Conservation (phyloP, 2,329 filamentous ascomycete species). For the Cordyceps javanica region DNA sequence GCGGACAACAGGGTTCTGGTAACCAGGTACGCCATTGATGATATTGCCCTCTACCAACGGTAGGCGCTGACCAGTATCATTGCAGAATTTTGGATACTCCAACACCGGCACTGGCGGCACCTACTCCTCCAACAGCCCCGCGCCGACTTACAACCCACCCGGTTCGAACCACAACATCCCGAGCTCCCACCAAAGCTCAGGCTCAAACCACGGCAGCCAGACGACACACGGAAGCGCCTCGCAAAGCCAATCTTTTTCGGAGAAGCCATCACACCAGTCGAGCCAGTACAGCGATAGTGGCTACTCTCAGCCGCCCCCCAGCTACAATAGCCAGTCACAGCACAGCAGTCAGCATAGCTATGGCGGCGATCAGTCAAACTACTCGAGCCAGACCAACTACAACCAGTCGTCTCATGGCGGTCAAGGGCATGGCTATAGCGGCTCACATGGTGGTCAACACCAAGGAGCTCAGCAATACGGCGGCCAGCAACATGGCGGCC, state of each 20-base stretch:
- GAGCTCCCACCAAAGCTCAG: conserved; percentile 11
- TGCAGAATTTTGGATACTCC: conserved; percentile 59
- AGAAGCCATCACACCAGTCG: conserved; percentile 13
- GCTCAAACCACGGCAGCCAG: conserved; percentile 13
- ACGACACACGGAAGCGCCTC: conserved; percentile 15
- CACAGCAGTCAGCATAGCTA: conserved; percentile 22
- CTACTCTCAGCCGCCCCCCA: conserved; percentile 20
- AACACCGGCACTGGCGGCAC: conserved; percentile 46
- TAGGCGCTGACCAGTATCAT: conserved; percentile 26
- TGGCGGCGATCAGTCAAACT: conserved; percentile 16
- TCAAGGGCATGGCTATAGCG: background rate
- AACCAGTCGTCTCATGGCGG: background rate
- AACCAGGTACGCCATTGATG: conserved; percentile 27
- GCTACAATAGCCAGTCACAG: conserved; percentile 16
- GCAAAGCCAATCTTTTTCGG: conserved; percentile 17
- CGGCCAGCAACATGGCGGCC: background rate
- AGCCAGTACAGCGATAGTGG: conserved; percentile 15
- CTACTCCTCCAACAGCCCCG: conserved; percentile 57
- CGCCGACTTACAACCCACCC: conserved; percentile 43
- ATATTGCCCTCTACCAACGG: too few relatives aligned
- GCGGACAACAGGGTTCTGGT: conserved; percentile 36
- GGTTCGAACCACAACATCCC: conserved; percentile 22
- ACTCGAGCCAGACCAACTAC: background rate
- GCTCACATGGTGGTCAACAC: background rate
- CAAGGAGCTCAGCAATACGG: background rate